Conservation (phyloP, 192 early-diverging fungal species). For the Backusella sp. region DNA sequence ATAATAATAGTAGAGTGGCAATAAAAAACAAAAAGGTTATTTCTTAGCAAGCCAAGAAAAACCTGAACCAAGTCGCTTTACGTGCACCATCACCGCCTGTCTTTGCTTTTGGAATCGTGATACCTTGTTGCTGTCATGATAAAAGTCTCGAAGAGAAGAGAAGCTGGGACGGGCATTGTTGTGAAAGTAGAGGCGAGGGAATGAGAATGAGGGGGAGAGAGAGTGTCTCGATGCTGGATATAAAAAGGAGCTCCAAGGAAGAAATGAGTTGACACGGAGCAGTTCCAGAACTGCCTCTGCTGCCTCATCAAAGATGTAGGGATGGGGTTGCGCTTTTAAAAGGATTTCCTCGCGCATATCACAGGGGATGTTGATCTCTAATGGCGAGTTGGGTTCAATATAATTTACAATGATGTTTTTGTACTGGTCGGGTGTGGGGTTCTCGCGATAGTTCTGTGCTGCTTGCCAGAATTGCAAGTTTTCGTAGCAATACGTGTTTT, state of each 20-base stretch:
- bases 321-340: constrained; percentile 15
- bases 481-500: constrained; percentile 36
- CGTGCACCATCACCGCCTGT: not conserved
- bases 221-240: constrained; percentile 3
- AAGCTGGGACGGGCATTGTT: not conserved
- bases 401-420: constrained; percentile 17
- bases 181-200: not conserved
- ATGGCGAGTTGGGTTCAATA: constrained; percentile 24
- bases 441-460: constrained; percentile 25
- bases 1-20: not conserved
- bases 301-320: constrained; percentile 22
- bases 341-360: constrained; percentile 31
- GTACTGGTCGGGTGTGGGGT: not conserved
- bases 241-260: constrained; percentile 22
- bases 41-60: constrained; percentile 10
- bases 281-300: constrained; percentile 25
- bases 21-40: not conserved
- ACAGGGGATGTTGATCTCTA: constrained; percentile 37
- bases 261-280: constrained; percentile 33
- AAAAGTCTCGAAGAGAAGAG: not conserved
- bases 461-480: constrained; percentile 42
- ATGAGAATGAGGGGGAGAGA: not conserved
- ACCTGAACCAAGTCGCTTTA: not conserved
- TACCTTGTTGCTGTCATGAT: not conserved
- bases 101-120: not conserved